Conservation (phyloP, 345 rosid species). For the Lumnitzera racemosa region DNA sequence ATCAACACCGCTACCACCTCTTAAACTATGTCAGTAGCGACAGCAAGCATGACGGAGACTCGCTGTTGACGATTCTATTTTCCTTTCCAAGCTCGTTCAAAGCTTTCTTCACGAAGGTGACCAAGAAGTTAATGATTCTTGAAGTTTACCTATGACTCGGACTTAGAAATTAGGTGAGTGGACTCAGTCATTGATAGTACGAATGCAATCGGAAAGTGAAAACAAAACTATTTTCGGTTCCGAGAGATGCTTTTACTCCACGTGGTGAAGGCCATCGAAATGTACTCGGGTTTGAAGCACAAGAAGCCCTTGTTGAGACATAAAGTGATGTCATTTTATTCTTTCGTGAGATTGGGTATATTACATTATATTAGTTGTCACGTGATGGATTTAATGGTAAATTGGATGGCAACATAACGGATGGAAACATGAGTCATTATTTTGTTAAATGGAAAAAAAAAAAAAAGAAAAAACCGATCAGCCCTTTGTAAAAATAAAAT, state of each 20-base stretch:
- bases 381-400: too few relatives aligned
- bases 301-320: constrained; percentile 37
- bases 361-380: too few relatives aligned
- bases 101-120: constrained; percentile 55
- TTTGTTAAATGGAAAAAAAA: too few relatives aligned
- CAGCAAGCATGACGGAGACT: constrained; percentile 62
- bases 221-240: constrained; percentile 12
- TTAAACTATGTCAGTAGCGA: constrained; percentile 58
- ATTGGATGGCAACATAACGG: too few relatives aligned
- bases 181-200: constrained; percentile 23
- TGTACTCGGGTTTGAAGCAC: constrained; percentile 23
- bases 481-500: too few relatives aligned
- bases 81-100: constrained; percentile 74
- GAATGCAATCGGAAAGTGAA: constrained; percentile 24
- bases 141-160: constrained; percentile 28
- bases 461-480: too few relatives aligned
- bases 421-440: too few relatives aligned
- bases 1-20: background rate
- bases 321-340: constrained; percentile 35
- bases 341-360: constrained; percentile 60
- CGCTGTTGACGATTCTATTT: constrained; percentile 44
- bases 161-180: constrained; percentile 20
- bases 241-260: constrained; percentile 29
- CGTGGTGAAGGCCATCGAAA: constrained; percentile 41
- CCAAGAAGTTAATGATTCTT: background rate